Evolutionary conservation across 2,329 filamentous ascomycete species (phyloP), one percentile per base, ranked within the genome.

Genomic region (Cadophora sp.): DNA sequence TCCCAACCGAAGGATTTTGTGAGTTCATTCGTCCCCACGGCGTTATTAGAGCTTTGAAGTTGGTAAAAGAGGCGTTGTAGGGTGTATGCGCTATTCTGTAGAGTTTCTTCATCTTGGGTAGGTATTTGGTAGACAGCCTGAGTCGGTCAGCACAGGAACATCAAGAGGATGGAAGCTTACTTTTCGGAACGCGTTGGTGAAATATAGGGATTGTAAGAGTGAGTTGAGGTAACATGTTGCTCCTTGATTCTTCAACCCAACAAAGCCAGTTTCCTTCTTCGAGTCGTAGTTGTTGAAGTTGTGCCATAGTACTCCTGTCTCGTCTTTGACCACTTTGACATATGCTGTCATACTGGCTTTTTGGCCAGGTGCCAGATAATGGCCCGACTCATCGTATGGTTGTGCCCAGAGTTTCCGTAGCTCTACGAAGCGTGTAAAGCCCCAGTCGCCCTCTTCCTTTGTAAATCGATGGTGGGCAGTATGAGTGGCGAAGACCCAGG

Each of bases 1-100:
- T 99, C 95, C 96, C 96, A 99, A 27, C 96, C 96, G 79, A 99
- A 99, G 0, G 96, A 98, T 73, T 93, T 92, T 7, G 96, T 99
- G 48, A 99, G 87, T 77, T 99, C 96, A 62, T 91, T 94, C 1
- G 96, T 99, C 48, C 92, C 88, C 1, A 99, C 95, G 0, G 97
- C 93, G 43, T 85, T 83, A 62, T 90, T 89, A 48, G 91, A 95
- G 14, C 94, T 97, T 79, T 99, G 96, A 24, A 99, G 85, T 73
- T 94, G 92, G 77, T 97, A 98, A 80, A 99, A 99, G 19, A 99
- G 85, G 71, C 96, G 87, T 79, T 99, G 96, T 24, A 99, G 83
- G 0, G 94, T 93, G 80, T 97, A 98, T 29, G 96, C 96, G 77
- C 94, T 97, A 81, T 97, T 97, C 68, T 87, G 86, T 75, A 91